Conservation (phyloP, 2,329 filamentous ascomycete species). For the Daldinia sp. region DNA sequence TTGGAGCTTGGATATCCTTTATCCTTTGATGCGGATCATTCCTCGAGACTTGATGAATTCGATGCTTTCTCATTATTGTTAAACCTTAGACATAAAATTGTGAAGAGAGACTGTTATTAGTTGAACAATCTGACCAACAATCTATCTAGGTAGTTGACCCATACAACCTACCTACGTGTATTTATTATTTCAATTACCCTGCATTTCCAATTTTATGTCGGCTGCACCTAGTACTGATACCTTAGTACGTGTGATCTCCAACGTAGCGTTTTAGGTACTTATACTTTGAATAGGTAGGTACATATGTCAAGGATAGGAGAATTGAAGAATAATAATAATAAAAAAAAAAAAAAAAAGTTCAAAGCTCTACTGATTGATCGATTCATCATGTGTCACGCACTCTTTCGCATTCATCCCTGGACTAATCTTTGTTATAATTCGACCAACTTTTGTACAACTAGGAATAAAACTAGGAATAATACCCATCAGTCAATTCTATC, state of each 20-base stretch:
- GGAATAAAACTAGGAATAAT: conserved; percentile 22
- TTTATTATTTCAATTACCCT: not conserved
- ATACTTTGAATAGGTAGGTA: not conserved
- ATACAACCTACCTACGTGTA: too few species aligned
- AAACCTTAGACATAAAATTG: not conserved
- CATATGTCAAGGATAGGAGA: conserved; percentile 17
- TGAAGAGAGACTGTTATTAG: not conserved
- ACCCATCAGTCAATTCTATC: conserved; percentile 29
- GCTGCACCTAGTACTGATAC: not conserved
- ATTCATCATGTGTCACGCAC: conserved; percentile 39
- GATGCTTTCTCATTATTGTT: not conserved
- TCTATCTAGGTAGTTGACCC: not conserved
- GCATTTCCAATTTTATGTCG: not conserved
- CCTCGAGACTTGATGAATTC: not conserved
- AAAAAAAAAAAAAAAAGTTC: conserved; percentile 26
- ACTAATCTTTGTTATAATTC: conserved; percentile 41
- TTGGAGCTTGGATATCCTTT: not conserved
- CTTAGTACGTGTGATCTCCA: not conserved
- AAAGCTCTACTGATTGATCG: conserved; percentile 31
- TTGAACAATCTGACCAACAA: not conserved
- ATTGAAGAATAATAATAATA: conserved; percentile 20
- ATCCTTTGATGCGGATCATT: not conserved
- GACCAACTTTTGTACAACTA: conserved; percentile 32
- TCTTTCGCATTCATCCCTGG: conserved; percentile 43
- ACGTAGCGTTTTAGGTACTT: not conserved